These are phyloP conservation scores for Polyplosphaeria fusca DNA, from an alignment of 495 filamentous ascomycete genomes.

Conservation along the genomic window DNA sequence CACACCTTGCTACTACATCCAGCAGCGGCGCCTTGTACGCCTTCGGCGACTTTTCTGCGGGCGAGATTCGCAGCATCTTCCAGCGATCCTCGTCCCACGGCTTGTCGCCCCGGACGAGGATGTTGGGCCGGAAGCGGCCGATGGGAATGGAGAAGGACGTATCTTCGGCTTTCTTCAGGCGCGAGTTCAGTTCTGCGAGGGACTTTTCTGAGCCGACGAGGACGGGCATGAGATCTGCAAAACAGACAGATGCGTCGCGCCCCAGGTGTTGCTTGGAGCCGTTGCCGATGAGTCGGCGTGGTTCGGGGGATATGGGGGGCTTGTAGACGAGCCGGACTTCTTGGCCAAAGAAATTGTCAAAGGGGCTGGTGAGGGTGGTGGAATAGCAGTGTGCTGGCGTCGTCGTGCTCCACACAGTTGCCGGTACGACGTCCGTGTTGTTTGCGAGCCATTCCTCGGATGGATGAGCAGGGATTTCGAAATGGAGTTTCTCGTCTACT, in stretches of 20 bases:
- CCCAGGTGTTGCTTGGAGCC: conserved; percentile 38
- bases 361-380: conserved; percentile 32
- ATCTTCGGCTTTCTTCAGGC: conserved; percentile 32
- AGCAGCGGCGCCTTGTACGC: neutral
- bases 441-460: conserved; percentile 36
- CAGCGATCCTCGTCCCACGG: conserved; percentile 46
- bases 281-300: conserved; percentile 35
- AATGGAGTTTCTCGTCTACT: conserved; percentile 22
- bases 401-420: conserved; percentile 41
- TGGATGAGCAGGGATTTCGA: conserved; percentile 41
- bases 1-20: conserved; percentile 43
- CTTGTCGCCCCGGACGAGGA: conserved; percentile 39
- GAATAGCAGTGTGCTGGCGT: conserved; percentile 39
- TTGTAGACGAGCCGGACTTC: conserved; percentile 43
- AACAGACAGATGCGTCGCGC: conserved; percentile 31
- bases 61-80: conserved; percentile 38
- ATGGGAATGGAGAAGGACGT: conserved; percentile 40
- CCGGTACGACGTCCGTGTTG: conserved; percentile 34
- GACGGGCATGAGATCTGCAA: conserved; percentile 43
- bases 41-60: neutral
- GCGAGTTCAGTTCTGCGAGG: conserved; percentile 44
- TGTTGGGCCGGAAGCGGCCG: conserved; percentile 47
- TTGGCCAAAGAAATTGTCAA: conserved; percentile 40
- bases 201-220: conserved; percentile 41
- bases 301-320: conserved; percentile 31